These are phyloP conservation scores for Lecanosticta acicola DNA, from an alignment of 2,329 filamentous ascomycete genomes.

Conservation along the genomic window DNA sequence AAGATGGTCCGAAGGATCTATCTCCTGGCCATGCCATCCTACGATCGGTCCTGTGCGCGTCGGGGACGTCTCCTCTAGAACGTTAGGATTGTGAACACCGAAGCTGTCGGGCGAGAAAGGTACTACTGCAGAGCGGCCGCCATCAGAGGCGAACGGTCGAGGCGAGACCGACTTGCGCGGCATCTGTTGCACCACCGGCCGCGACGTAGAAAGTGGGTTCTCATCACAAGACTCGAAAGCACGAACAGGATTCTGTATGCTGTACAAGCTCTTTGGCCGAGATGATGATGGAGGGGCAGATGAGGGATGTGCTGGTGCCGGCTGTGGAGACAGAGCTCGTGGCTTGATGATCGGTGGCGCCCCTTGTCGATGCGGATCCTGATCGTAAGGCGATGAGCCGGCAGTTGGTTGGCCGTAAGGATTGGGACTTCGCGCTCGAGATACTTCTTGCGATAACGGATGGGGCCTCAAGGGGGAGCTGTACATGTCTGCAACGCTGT, in stretches of 20 bases:
- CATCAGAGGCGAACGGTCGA: conserved; percentile 49
- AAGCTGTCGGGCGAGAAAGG: conserved; percentile 74
- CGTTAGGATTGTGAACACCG: conserved; percentile 61
- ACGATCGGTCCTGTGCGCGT: conserved; percentile 60
- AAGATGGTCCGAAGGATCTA: conserved; percentile 75
- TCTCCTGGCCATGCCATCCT: conserved; percentile 66
- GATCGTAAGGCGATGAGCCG: conserved; percentile 12
- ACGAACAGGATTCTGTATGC: conserved; percentile 29
- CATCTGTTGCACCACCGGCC: conserved; percentile 1
- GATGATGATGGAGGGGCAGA: conserved; percentile 16
- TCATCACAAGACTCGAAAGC: conserved; percentile 30
- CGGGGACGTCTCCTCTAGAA: conserved; percentile 2
- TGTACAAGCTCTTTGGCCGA: conserved; percentile 24
- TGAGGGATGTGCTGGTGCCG: conserved; percentile 11
- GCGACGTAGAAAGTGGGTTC: conserved; percentile 38
- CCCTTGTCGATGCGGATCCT: conserved; percentile 14
- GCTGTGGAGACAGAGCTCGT: conserved; percentile 28
- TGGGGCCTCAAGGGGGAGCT: conserved; percentile 31
- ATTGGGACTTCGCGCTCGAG: conserved; percentile 28
- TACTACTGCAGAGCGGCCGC: conserved; percentile 52
- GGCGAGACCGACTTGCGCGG: conserved; percentile 69
- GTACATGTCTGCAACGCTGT: conserved; percentile 32
- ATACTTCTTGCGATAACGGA: conserved; percentile 33
- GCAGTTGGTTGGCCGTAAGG: conserved; percentile 11
- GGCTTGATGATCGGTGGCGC: conserved; percentile 28